Evolutionary conservation across 148 eudicot genomes (phyloP).

Genomic region (Simmondsia chinensis): DNA sequence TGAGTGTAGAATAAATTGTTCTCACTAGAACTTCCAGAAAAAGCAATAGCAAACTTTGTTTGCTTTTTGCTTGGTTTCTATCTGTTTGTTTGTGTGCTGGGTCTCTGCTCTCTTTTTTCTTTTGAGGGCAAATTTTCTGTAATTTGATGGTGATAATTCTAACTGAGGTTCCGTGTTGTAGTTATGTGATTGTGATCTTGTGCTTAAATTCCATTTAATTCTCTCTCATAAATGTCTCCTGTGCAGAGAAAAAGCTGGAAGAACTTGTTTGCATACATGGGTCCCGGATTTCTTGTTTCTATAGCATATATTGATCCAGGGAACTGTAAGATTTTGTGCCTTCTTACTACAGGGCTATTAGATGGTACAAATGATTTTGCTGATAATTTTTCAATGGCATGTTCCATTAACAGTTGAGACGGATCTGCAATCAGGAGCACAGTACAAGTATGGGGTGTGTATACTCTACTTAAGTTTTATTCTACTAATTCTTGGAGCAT

Average conservation of each 20-base stretch:
- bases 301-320: slow-evolving; percentile 99
- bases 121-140: not conserved
- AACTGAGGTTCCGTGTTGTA: not conserved
- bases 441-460: slow-evolving; percentile 80
- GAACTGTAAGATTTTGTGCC: slow-evolving; percentile 49
- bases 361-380: not conserved
- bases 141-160: no score
- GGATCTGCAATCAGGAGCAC: slow-evolving; percentile 89
- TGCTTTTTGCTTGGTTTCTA: no score
- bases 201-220: slow-evolving; percentile 3
- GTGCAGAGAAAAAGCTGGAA: slow-evolving; percentile 89
- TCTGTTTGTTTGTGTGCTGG: no score
- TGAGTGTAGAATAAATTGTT: no score
- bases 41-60: no score
- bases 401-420: slow-evolving; percentile 68
- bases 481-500: not conserved
- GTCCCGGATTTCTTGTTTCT: slow-evolving; percentile 95
- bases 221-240: no score
- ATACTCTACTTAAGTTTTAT: not conserved
- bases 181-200: not conserved
- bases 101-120: no score
- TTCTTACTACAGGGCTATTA: not conserved
- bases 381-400: slow-evolving; percentile 6
- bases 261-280: slow-evolving; percentile 82
- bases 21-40: no score